Evolutionary conservation across 192 early-diverging fungal genomes (phyloP).

Genomic region (Rhizoclosmatium sp.): DNA sequence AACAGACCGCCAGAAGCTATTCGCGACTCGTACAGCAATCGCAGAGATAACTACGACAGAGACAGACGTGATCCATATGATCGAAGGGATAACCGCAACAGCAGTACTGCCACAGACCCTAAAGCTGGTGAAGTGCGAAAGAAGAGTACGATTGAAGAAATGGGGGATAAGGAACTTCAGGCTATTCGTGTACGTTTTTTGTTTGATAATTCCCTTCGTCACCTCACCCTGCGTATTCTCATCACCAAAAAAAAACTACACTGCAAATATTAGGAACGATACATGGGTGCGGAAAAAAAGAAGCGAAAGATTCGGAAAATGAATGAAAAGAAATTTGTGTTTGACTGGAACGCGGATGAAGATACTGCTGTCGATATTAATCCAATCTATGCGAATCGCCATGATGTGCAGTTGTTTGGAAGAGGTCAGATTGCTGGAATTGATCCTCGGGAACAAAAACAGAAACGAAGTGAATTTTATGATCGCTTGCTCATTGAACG

Average conservation of each 20-base stretch:
- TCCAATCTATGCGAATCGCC: conserved; percentile 83
- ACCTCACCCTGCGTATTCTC: no score
- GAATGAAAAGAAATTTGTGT: conserved; percentile 95
- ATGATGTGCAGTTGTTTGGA: conserved; percentile 79
- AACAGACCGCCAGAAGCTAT: conserved; percentile 22
- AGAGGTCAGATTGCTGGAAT: conserved; percentile 88
- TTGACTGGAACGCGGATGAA: conserved; percentile 96
- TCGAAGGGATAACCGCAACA: not conserved
- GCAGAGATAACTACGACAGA: conserved; percentile 36
- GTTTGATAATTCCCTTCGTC: not conserved
- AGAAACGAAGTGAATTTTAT: conserved; percentile 72
- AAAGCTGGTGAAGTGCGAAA: not conserved
- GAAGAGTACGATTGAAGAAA: conserved; percentile 36
- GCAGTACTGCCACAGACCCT: not conserved
- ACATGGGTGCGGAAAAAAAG: conserved; percentile 80
- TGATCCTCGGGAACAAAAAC: conserved; percentile 79
- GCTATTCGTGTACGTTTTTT: conserved; percentile 53
- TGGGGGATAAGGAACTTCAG: conserved; percentile 65
- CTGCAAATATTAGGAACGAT: conserved; percentile 57
- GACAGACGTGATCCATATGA: conserved; percentile 15
- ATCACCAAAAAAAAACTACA: no score
- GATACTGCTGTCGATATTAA: conserved; percentile 95
- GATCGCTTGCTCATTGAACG: conserved; percentile 60
- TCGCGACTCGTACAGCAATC: not conserved
- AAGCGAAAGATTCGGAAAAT: conserved; percentile 80